These are phyloP conservation scores for Arthrobotrys conoides DNA, from an alignment of 2,329 filamentous ascomycete genomes.

Conservation along the genomic window DNA sequence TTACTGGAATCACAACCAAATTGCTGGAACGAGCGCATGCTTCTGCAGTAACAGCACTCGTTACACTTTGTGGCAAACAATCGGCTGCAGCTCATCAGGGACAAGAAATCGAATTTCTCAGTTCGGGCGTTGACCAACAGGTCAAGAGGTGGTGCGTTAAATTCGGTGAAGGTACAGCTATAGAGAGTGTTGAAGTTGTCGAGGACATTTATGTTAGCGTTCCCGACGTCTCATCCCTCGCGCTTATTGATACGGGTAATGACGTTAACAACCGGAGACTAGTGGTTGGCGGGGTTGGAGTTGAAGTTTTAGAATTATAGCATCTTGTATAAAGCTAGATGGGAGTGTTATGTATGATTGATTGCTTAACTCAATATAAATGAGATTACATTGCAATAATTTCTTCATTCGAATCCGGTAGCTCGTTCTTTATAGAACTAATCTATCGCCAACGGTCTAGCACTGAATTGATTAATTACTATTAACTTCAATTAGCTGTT, in stretches of 20 bases:
- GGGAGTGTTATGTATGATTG: too few species aligned
- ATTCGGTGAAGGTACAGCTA: slow-evolving; percentile 10
- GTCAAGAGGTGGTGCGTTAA: slow-evolving; percentile 53
- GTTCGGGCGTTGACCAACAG: slow-evolving; percentile 54
- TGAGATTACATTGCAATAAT: too few species aligned
- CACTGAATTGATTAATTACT: too few species aligned
- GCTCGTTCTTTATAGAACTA: too few species aligned
- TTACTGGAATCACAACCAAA: slow-evolving; percentile 13
- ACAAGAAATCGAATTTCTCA: slow-evolving; percentile 33
- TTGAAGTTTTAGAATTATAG: slow-evolving; percentile 52
- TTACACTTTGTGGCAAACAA: background rate
- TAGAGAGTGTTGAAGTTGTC: background rate
- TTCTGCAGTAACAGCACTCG: slow-evolving; percentile 52
- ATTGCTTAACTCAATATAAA: too few species aligned
- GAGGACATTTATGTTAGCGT: slow-evolving; percentile 53
- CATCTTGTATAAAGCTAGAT: background rate
- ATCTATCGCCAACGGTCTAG: too few species aligned
- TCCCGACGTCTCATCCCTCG: slow-evolving; percentile 49
- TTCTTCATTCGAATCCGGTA: too few species aligned
- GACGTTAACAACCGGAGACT: slow-evolving; percentile 8
- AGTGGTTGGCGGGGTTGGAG: slow-evolving; percentile 48
- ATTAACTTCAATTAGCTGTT: background rate
- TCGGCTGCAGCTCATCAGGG: background rate
- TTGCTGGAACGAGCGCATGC: slow-evolving; percentile 41
- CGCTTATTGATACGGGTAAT: slow-evolving; percentile 5